Evolutionary conservation across 176 grass and related monocot genomes (phyloP).

Genomic region (Carex myosuroides): DNA sequence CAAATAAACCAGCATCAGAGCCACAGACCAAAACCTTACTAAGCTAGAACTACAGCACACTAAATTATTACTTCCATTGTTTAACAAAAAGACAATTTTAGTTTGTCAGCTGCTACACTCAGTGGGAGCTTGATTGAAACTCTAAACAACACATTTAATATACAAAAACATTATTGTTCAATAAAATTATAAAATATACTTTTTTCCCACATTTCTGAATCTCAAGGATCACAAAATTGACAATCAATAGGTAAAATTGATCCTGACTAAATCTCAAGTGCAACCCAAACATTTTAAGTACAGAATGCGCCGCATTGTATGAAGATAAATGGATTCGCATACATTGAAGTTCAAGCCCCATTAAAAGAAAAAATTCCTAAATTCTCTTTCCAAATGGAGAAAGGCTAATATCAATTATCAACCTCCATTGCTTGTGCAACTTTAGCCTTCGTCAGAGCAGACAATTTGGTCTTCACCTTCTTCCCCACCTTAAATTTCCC

Average conservation of each 20-base stretch:
- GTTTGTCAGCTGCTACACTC: no score
- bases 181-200: background rate
- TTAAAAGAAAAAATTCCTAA: background rate
- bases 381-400: background rate
- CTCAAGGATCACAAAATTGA: background rate
- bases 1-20: no score
- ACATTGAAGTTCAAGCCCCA: background rate
- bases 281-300: background rate
- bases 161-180: background rate
- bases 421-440: slow-evolving; percentile 70
- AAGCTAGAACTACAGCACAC: no score
- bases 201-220: background rate
- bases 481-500: slow-evolving; percentile 76
- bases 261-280: background rate
- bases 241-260: background rate
- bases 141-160: background rate
- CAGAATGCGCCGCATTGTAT: background rate
- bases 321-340: background rate
- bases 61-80: no score
- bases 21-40: no score
- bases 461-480: slow-evolving; percentile 78
- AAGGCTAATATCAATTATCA: slow-evolving; percentile 37
- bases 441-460: slow-evolving; percentile 64
- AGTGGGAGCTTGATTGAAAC: no score
- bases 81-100: no score